These are phyloP conservation scores for Rubia yunnanensis DNA, from an alignment of 257 asterid genomes.

Conservation along the genomic window DNA sequence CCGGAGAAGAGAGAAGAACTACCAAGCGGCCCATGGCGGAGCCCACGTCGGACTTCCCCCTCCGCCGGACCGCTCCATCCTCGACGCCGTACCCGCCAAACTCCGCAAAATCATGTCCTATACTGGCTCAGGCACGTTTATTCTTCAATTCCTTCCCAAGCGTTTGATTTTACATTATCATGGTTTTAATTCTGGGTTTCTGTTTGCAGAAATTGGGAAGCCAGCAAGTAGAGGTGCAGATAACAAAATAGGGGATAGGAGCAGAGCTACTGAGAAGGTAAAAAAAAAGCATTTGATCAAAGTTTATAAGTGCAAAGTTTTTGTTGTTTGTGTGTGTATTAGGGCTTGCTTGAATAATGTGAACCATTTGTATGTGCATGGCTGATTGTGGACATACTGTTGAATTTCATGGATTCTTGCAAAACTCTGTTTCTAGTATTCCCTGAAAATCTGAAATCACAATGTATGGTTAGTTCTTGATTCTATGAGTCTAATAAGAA, in stretches of 20 bases:
- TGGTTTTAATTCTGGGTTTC: background rate
- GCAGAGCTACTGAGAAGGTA: conserved; percentile 33
- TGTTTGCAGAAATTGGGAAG: conserved; percentile 20
- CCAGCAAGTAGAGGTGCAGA: conserved; percentile 14
- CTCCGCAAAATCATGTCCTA: conserved; percentile 66
- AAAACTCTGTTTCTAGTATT: too few species aligned
- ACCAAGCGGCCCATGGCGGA: conserved; percentile 73
- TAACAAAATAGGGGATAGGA: conserved; percentile 17
- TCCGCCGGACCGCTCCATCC: conserved; percentile 54
- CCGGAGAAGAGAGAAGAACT: conserved; percentile 77
- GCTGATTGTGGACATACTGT: background rate
- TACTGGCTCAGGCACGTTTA: conserved; percentile 25
- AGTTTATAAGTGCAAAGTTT: background rate
- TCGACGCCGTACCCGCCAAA: conserved; percentile 69
- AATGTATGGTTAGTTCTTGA: too few species aligned
- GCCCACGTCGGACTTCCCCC: conserved; percentile 68
- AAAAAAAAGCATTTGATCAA: too few species aligned
- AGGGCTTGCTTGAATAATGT: background rate
- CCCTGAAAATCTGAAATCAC: too few species aligned
- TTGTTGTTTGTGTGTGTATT: background rate
- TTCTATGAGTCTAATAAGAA: too few species aligned
- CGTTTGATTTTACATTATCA: background rate
- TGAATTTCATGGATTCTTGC: too few species aligned
- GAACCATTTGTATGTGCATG: background rate
- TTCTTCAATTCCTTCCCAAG: background rate